Evolutionary conservation across 2,329 filamentous ascomycete species (phyloP).

Genomic region (Xylaria sp.): DNA sequence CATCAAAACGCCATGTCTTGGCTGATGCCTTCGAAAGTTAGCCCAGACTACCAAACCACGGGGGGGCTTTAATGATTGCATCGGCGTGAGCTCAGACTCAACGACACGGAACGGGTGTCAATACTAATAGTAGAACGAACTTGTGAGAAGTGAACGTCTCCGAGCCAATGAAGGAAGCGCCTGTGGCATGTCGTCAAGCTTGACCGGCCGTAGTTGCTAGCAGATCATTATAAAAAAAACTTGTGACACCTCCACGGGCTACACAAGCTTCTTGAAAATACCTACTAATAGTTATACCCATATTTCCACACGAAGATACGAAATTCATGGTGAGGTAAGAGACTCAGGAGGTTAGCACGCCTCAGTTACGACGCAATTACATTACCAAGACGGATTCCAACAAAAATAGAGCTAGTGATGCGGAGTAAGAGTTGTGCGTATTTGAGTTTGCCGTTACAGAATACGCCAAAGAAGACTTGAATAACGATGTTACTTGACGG

Average conservation of each 20-base stretch:
- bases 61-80: too few relatives aligned
- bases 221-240: conserved; percentile 9
- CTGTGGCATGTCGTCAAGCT: conserved; percentile 4
- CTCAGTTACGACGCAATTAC: not conserved
- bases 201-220: not conserved
- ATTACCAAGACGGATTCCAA: not conserved
- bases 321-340: not conserved
- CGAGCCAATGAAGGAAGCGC: conserved; percentile 24
- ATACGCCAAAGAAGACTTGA: not conserved
- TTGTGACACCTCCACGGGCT: conserved; percentile 2
- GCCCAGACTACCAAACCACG: conserved; percentile 11
- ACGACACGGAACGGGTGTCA: not conserved
- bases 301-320: not conserved
- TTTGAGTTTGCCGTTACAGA: not conserved
- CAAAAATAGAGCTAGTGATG: not conserved
- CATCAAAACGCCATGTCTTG: conserved; percentile 44
- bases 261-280: conserved; percentile 9
- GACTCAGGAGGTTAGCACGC: not conserved
- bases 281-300: not conserved
- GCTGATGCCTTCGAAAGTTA: conserved; percentile 20
- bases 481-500: not conserved
- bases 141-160: conserved; percentile 21
- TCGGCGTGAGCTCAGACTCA: conserved; percentile 6
- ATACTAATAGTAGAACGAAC: conserved; percentile 1
- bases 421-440: not conserved